Conservation (phyloP, 805 yeast genomes). For the Nakazawaea holstii region DNA sequence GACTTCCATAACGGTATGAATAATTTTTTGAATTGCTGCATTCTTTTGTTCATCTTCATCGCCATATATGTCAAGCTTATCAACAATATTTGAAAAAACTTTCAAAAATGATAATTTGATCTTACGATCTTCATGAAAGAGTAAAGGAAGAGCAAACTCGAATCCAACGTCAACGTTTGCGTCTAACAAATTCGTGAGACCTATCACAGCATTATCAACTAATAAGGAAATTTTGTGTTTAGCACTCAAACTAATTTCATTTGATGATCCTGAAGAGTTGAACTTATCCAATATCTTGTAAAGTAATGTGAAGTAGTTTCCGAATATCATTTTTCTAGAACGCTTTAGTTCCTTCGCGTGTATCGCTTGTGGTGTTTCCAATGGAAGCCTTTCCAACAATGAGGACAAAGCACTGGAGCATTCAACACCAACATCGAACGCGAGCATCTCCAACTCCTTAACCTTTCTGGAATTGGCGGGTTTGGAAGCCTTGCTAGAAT, state of each 20-base stretch:
- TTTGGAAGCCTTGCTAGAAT: neutral
- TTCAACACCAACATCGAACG: slow-evolving; percentile 59
- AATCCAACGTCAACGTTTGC: slow-evolving; percentile 76
- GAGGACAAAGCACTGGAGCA: slow-evolving; percentile 53
- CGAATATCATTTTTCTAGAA: slow-evolving; percentile 57
- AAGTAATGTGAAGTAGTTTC: slow-evolving; percentile 60
- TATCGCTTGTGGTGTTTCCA: slow-evolving; percentile 55
- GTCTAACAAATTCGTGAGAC: slow-evolving; percentile 63
- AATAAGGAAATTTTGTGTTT: slow-evolving; percentile 53
- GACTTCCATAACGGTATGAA: slow-evolving; percentile 10
- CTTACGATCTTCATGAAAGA: slow-evolving; percentile 61
- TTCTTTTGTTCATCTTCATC: slow-evolving; percentile 17
- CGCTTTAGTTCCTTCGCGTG: slow-evolving; percentile 47
- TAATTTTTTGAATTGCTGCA: slow-evolving; percentile 9
- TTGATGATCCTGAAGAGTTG: slow-evolving; percentile 18
- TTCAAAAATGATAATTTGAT: slow-evolving; percentile 70
- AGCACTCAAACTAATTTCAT: slow-evolving; percentile 17
- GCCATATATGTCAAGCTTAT: slow-evolving; percentile 18
- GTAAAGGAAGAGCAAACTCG: slow-evolving; percentile 70
- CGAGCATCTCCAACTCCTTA: slow-evolving; percentile 41
- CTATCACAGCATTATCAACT: slow-evolving; percentile 57
- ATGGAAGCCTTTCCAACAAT: slow-evolving; percentile 48
- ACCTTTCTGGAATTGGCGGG: slow-evolving; percentile 13
- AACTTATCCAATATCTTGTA: slow-evolving; percentile 48
- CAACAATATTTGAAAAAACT: slow-evolving; percentile 66